phyloP scores from a whole-genome alignment of 176 grass and related monocot genomes.

The Triticum urartu region DNA sequence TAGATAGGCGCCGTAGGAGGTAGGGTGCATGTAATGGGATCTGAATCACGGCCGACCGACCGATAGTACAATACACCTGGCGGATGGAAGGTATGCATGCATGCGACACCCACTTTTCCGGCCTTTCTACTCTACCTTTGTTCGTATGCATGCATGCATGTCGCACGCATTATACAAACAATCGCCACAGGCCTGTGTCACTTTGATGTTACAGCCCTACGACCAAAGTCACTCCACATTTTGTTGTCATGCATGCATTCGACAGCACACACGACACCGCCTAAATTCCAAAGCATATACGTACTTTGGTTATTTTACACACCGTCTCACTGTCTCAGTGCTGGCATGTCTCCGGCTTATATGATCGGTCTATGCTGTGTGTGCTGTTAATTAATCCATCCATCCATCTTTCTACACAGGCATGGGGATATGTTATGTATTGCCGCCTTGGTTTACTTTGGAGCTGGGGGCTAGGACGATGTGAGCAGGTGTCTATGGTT shows the following conservation, averaged over 20 bases:
- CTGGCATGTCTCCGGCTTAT: neutral
- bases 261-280: neutral
- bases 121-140: neutral
- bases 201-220: neutral
- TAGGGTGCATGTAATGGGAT: neutral
- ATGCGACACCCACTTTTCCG: neutral
- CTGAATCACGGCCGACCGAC: neutral
- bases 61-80: neutral
- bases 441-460: neutral
- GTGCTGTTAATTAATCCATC: neutral
- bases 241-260: neutral
- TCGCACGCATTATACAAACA: neutral
- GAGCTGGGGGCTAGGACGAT: too few relatives aligned
- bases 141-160: neutral
- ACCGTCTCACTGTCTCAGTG: neutral
- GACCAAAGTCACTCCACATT: neutral
- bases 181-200: neutral
- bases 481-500: too few relatives aligned
- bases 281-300: neutral
- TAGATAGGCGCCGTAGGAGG: neutral
- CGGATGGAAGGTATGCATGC: neutral
- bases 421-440: neutral
- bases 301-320: neutral
- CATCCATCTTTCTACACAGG: neutral
- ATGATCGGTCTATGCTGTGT: neutral